A percentile compares a stretch with the other conserved stretches of the same genome.
Evolutionary conservation across 176 grass and related monocot species (phyloP).

Genomic region (Juncus effusus): DNA sequence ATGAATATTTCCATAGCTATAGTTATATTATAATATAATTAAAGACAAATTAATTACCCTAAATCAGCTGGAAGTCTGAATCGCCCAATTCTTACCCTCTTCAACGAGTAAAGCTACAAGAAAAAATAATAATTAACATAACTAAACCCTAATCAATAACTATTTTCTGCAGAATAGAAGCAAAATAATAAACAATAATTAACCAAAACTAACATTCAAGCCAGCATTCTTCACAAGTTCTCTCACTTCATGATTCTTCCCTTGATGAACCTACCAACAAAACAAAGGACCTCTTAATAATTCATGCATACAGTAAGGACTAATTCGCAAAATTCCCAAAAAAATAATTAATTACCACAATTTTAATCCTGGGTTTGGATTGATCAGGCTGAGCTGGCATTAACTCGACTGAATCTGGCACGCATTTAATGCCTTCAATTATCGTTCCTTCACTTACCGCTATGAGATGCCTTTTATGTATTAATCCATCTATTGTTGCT

Average conservation of each 20-base stretch:
- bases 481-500: conserved; percentile 59
- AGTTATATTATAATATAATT: no score
- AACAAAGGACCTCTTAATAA: no score
- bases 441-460: conserved; percentile 71
- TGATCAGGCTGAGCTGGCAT: conserved; percentile 52
- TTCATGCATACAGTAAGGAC: no score
- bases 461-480: conserved; percentile 70
- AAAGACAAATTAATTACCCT: conserved; percentile 43
- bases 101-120: conserved; percentile 67
- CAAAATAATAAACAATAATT: neutral
- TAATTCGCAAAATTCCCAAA: no score
- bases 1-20: no score
- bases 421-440: conserved; percentile 74
- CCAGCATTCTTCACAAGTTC: conserved; percentile 89
- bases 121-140: conserved; percentile 14
- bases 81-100: conserved; percentile 70
- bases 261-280: conserved; percentile 85
- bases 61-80: conserved; percentile 84
- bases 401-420: conserved; percentile 80
- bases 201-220: conserved; percentile 54
- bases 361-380: conserved; percentile 59
- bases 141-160: no score
- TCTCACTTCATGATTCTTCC: conserved; percentile 90
- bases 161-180: neutral
- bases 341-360: conserved; percentile 61